Evolutionary conservation across 1,284 basidiomycete genomes (phyloP), one percentile per base, ranked within the genome.

Genomic region (Athelia psychrophila): DNA sequence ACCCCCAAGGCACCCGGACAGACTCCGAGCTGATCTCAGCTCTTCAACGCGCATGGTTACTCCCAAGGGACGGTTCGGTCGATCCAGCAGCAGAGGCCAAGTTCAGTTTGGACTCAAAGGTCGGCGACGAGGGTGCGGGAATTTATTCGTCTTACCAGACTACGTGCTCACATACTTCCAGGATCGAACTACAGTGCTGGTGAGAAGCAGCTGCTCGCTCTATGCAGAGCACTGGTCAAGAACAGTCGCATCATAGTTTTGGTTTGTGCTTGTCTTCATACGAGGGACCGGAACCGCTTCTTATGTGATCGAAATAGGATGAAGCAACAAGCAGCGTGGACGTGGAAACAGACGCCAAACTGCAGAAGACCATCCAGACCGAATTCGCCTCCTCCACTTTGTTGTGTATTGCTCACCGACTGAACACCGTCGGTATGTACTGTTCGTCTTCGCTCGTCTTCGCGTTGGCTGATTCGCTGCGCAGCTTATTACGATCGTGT

Each of bases 251-350:
- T 91, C 50, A 83, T 92, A 46, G 75, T 92, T 20, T 75, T 91
- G 59, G 84, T 79, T 63, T 69, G 73, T 70, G 51, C 12, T 24
- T 40, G 9, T 18, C 18, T 40, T 20, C 23, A 25, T 48, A 59
- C 60, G n/a, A 47, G 51, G 19, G n/a, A n/a, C 33, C 16, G 24
- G 32, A 25, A 24, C n/a, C n/a, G n/a, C n/a, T n/a, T n/a, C n/a
- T n/a, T n/a, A n/a, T n/a, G n/a, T n/a, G n/a, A 35, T 35, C 10
- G 10, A 35, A 46, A 16, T 56, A 81, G 76, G 85, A 86, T 58
- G 87, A 92, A 65, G 89, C 90, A 0, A 93, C 91, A 1, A 89
- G 88, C n/a, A 89, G 79, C 47, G 88, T 93, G 18, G 92, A 95
- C 58, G 81, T 88, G 23, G 89, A 91, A 60, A 92, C 87, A 24